Conservation (phyloP, 2,329 filamentous ascomycete genomes). For the Sclerotinia minor region DNA sequence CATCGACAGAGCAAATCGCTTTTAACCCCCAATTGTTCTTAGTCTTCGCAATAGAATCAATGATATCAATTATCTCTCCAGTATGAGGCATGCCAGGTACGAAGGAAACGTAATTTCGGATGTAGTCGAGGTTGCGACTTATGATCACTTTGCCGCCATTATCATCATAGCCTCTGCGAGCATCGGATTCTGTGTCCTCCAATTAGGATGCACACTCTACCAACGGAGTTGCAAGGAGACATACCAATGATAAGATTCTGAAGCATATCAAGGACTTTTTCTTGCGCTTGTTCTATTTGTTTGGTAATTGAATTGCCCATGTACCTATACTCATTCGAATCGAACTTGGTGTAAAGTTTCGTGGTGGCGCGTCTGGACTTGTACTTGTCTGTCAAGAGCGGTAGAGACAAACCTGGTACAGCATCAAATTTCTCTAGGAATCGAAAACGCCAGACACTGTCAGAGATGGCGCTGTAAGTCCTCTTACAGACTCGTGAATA, state of each 20-base stretch:
- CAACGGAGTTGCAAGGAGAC: conserved; percentile 27
- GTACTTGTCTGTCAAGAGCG: conserved; percentile 37
- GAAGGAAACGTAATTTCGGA: conserved; percentile 30
- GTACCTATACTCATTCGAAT: conserved; percentile 4
- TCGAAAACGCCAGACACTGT: conserved; percentile 50
- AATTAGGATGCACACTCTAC: conserved; percentile 5
- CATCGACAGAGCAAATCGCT: conserved; percentile 17
- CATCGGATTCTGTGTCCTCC: conserved; percentile 36
- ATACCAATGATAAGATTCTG: conserved; percentile 48
- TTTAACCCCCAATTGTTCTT: conserved; percentile 23
- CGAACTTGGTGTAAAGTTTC: conserved; percentile 34
- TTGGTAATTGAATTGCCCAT: neutral
- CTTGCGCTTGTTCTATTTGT: conserved; percentile 23
- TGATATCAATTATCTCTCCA: conserved; percentile 32
- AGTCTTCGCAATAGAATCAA: conserved; percentile 36
- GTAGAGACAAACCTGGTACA: conserved; percentile 33
- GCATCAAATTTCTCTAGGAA: conserved; percentile 49
- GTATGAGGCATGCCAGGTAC: conserved; percentile 22
- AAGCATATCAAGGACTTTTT: conserved; percentile 43
- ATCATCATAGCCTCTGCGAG: conserved; percentile 23
- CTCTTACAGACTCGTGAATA: conserved; percentile 46
- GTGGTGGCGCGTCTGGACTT: conserved; percentile 44
- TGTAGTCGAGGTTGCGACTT: conserved; percentile 34
- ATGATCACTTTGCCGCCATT: conserved; percentile 41
- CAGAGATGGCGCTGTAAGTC: conserved; percentile 44